Evolutionary conservation across 192 early-diverging fungal species (phyloP).

Genomic region (Dispira simplex): DNA sequence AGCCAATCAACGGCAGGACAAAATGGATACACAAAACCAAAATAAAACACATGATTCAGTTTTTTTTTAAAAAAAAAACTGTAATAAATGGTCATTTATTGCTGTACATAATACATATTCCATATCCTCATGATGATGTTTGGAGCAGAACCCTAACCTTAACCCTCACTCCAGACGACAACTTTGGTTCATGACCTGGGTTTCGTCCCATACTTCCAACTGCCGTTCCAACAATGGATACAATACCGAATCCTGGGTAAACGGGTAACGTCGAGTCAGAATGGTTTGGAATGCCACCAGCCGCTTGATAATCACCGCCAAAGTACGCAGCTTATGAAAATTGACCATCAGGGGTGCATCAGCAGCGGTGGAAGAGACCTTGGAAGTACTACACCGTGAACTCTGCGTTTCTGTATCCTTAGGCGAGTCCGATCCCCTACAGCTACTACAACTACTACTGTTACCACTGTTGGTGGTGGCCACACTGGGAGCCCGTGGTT

Average conservation of each 20-base stretch:
- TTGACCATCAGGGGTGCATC: conserved; percentile 26
- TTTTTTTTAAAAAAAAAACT: background rate
- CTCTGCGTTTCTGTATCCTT: background rate
- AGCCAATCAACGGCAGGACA: background rate
- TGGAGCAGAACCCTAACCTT: background rate
- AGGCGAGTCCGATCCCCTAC: background rate
- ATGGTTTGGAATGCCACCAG: conserved; percentile 32
- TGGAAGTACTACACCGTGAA: too few relatives aligned
- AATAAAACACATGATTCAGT: background rate
- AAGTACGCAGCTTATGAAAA: conserved; percentile 37
- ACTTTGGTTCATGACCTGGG: background rate
- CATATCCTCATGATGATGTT: background rate
- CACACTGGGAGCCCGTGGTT: conserved; percentile 1
- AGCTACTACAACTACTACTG: background rate
- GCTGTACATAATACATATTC: too few relatives aligned
- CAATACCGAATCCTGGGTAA: conserved; percentile 22
- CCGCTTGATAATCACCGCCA: conserved; percentile 38
- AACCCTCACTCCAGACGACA: background rate
- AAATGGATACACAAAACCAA: background rate
- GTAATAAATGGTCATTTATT: background rate
- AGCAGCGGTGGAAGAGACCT: background rate
- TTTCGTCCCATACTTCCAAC: conserved; percentile 8
- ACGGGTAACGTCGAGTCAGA: conserved; percentile 31
- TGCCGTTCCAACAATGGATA: conserved; percentile 5
- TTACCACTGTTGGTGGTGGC: background rate